phyloP scores from a whole-genome alignment of 768 basidiomycete genomes.

The Kwoniella pini region DNA sequence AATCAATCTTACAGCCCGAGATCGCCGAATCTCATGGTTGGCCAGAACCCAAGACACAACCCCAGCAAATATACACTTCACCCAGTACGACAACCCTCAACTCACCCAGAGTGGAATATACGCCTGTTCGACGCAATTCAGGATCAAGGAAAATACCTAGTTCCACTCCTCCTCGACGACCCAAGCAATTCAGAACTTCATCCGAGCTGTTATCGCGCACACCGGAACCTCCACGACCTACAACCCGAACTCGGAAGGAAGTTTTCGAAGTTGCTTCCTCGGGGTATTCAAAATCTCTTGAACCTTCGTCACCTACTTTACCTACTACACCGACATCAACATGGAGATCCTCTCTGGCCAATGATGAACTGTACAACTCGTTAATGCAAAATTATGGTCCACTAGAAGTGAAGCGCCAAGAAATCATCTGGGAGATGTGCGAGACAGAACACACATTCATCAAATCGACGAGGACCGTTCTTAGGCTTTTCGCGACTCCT shows the following conservation, averaged over 20 bases:
- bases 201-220: conserved; percentile 28
- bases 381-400: conserved; percentile 58
- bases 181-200: conserved; percentile 19
- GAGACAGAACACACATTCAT: conserved; percentile 72
- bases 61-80: background rate
- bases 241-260: conserved; percentile 26
- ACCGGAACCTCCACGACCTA: conserved; percentile 31
- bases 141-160: conserved; percentile 14
- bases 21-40: conserved; percentile 24
- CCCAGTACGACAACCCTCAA: background rate
- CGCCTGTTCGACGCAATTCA: conserved; percentile 12
- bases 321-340: conserved; percentile 27
- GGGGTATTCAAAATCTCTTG: conserved; percentile 35
- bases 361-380: conserved; percentile 21
- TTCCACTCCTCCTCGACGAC: conserved; percentile 30
- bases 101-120: conserved; percentile 4
- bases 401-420: conserved; percentile 65
- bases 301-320: conserved; percentile 16
- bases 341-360: conserved; percentile 34
- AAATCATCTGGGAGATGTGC: conserved; percentile 68
- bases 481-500: conserved; percentile 74
- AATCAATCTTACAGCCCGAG: conserved; percentile 6
- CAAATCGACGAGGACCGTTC: conserved; percentile 64
- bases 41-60: conserved; percentile 10
- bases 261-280: conserved; percentile 41